Conservation (phyloP, 2,329 filamentous ascomycete genomes). For the Metarhizium rileyi region DNA sequence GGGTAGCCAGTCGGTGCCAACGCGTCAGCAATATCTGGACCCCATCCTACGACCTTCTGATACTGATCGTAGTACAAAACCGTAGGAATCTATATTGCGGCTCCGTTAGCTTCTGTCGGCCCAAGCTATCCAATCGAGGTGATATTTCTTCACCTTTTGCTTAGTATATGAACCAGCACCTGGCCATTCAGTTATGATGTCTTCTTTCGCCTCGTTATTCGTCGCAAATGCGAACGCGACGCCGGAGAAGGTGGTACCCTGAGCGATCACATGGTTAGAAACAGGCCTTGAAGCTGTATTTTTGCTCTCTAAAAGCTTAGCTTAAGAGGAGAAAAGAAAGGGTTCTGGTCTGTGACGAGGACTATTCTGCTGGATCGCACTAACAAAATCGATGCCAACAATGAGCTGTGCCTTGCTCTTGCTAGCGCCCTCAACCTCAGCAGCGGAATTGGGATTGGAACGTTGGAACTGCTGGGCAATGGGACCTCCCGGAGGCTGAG, state of each 20-base stretch:
- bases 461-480: constrained; percentile 33
- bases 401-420: constrained; percentile 95
- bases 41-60: constrained; percentile 99
- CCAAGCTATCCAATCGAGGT: background rate
- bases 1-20: constrained; percentile 94
- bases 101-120: background rate
- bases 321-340: too few relatives aligned
- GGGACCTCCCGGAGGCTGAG: constrained; percentile 25
- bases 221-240: constrained; percentile 96
- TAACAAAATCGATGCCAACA: constrained; percentile 96
- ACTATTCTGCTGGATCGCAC: constrained; percentile 17
- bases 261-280: constrained; percentile 9
- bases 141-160: constrained; percentile 64
- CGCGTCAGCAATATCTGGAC: constrained; percentile 93
- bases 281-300: background rate
- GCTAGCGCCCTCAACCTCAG: constrained; percentile 79
- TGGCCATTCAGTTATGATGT: constrained; percentile 98
- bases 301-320: background rate
- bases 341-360: background rate
- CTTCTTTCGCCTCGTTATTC: constrained; percentile 94
- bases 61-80: constrained; percentile 99
- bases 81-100: constrained; percentile 67
- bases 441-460: constrained; percentile 34
- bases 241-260: constrained; percentile 97
- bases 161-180: constrained; percentile 96